A percentile compares a stretch with the other conserved stretches of the same genome.
These are phyloP conservation scores for Acanthamoeba polyphaga DNA, from an alignment of 208 protist species.

Conservation along the genomic window DNA sequence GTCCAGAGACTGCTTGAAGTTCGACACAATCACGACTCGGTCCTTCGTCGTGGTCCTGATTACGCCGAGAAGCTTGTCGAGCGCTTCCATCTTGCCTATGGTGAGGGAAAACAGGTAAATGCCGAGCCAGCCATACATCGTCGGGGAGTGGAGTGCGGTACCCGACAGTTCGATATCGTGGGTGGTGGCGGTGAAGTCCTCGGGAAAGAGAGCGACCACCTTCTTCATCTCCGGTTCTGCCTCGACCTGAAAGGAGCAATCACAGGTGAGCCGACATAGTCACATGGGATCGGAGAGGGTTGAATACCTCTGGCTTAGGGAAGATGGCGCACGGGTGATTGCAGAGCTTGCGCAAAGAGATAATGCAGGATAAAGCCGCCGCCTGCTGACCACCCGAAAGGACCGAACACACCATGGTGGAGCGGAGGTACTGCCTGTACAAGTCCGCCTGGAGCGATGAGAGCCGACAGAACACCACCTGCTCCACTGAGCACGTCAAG, in stretches of 20 bases:
- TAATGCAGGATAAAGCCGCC: constrained; percentile 51
- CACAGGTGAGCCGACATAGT: neutral
- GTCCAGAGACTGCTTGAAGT: constrained; percentile 70
- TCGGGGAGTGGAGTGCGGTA: neutral
- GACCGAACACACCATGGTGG: constrained; percentile 42
- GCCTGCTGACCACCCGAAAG: neutral
- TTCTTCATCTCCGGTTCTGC: neutral
- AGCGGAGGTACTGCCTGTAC: constrained; percentile 64
- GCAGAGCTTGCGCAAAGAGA: constrained; percentile 65
- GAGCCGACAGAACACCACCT: constrained; percentile 68
- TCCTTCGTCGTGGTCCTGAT: constrained; percentile 47
- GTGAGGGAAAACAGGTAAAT: neutral
- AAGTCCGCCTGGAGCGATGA: constrained; percentile 42
- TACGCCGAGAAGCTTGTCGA: constrained; percentile 1
- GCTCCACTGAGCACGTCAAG: constrained; percentile 12
- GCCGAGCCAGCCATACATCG: neutral
- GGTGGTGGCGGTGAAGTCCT: constrained; percentile 16
- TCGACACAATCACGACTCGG: constrained; percentile 73
- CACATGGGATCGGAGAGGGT: no score
- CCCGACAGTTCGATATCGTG: constrained; percentile 64
- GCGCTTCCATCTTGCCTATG: constrained; percentile 51
- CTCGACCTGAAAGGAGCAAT: neutral
- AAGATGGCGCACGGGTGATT: constrained; percentile 52
- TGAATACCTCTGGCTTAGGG: neutral
- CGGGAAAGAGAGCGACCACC: neutral